phyloP scores from a whole-genome alignment of 2,329 filamentous ascomycete species.

The Emmonsiellopsis sp. region DNA sequence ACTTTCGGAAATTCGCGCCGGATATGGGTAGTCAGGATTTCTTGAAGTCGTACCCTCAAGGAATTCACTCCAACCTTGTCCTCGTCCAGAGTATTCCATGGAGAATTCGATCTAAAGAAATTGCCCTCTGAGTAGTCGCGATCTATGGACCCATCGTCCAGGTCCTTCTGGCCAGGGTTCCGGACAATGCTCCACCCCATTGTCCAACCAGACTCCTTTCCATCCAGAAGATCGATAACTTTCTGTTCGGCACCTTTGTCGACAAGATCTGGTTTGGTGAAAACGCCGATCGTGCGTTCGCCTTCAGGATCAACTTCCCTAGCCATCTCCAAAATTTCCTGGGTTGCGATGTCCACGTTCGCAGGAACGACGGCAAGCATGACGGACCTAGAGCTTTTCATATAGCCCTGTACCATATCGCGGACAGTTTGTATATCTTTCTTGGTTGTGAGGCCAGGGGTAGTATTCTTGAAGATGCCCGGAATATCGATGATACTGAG shows the following conservation, averaged over 20 bases:
- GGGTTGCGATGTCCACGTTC: conserved; percentile 37
- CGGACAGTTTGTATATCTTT: conserved; percentile 29
- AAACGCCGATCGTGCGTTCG: conserved; percentile 34
- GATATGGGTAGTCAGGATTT: conserved; percentile 34
- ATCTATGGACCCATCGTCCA: conserved; percentile 14
- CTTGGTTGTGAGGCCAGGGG: conserved; percentile 26
- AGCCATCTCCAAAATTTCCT: conserved; percentile 38
- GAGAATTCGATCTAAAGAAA: conserved; percentile 24
- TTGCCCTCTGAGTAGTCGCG: conserved; percentile 23
- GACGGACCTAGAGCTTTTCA: conserved; percentile 30
- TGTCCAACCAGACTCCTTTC: conserved; percentile 14
- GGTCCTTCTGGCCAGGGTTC: conserved; percentile 24
- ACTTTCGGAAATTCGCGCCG: conserved; percentile 40
- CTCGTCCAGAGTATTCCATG: conserved; percentile 29
- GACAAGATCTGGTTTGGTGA: conserved; percentile 54
- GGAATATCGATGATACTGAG: conserved; percentile 40
- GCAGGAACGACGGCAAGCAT: conserved; percentile 37
- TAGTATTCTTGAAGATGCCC: conserved; percentile 35
- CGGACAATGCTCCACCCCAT: conserved; percentile 26
- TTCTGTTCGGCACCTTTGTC: conserved; percentile 21
- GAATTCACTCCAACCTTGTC: conserved; percentile 35
- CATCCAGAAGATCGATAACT: conserved; percentile 21
- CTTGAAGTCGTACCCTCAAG: conserved; percentile 31
- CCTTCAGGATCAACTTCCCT: conserved; percentile 27
- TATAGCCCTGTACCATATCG: conserved; percentile 31